Conservation (phyloP, 2,329 filamentous ascomycete species). For the Coniella lustricola region DNA sequence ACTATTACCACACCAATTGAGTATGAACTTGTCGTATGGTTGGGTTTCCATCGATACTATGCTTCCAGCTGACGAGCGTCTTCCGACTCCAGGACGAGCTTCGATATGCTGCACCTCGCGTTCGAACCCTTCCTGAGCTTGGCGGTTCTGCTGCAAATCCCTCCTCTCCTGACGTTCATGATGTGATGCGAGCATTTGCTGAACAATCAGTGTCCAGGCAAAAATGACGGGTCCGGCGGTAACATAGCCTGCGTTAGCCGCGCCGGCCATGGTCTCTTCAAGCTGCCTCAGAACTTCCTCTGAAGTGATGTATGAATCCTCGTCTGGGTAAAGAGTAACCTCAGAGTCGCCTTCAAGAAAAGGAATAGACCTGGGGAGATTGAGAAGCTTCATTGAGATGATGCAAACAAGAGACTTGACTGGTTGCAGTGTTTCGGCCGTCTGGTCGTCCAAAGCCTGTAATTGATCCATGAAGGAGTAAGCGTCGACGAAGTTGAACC, state of each 20-base stretch:
- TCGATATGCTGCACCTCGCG: slow-evolving; percentile 31
- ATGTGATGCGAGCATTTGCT: slow-evolving; percentile 59
- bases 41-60: slow-evolving; percentile 56
- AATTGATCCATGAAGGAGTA: slow-evolving; percentile 65
- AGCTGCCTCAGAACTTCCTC: slow-evolving; percentile 64
- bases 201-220: slow-evolving; percentile 72
- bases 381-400: slow-evolving; percentile 66
- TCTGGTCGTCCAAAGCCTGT: slow-evolving; percentile 41
- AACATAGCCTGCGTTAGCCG: slow-evolving; percentile 47
- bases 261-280: slow-evolving; percentile 61
- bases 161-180: slow-evolving; percentile 54
- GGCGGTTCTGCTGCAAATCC: slow-evolving; percentile 51
- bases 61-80: slow-evolving; percentile 54
- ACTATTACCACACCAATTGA: slow-evolving; percentile 29
- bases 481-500: slow-evolving; percentile 67
- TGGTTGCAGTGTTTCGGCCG: slow-evolving; percentile 48
- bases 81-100: slow-evolving; percentile 32
- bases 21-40: slow-evolving; percentile 52
- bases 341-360: slow-evolving; percentile 45
- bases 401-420: slow-evolving; percentile 64
- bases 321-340: slow-evolving; percentile 27
- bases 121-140: slow-evolving; percentile 50
- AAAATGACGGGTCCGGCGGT: slow-evolving; percentile 69
- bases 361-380: slow-evolving; percentile 51
- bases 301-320: slow-evolving; percentile 60